Base-by-base conservation (phyloP, 176 grass and related monocot species). In the Ensete glaucum region DNA sequence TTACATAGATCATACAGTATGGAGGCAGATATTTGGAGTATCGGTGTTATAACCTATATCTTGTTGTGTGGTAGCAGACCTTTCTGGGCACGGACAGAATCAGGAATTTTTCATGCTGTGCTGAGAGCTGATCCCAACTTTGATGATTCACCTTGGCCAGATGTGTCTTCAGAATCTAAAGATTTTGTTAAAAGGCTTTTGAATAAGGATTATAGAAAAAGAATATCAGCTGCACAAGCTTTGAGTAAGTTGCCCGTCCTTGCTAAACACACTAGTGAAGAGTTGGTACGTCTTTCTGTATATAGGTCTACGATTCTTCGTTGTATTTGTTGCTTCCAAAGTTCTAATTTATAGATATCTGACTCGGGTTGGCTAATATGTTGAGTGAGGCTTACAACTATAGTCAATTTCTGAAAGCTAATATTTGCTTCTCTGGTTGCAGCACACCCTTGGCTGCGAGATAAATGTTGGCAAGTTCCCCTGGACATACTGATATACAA, bases 1-100 rank as follows among this genome's bases (percentile, higher is more conserved):
- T 68, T 80, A 52, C 78, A 72, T 21, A 80, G 68, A 52, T 80
- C 78, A 80, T 80, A 80, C n/a, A 80, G 49, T 52, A 63, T 27
- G n/a, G 78, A 80, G 50, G 78, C 78, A 73, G 78, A 80, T 62
- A 80, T 80, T 50, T 80, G 78, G 78, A 80, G 78, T 19, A 73
- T 80, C 34, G 78, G 78, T 26, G 78, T 80, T 26, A 80, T 80
- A 52, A 64, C 78, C 11, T 80, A 80, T 53, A 73, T 80, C 20
- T 53, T 80, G 16, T 64, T 80, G 51, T 80, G 78, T 26, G 78
- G 78, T 20, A 80, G 78, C n/a, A 80, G 78, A 62, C 78, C 69
- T 52, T 80, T 80, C 68, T 80, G 78, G 78, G 78, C 78, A 26
- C 68, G 69, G 27, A 80, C 78, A 12, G 78, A 80, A 72, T 80